Evolutionary conservation across 306 rosid species (phyloP).

Genomic region (Acacia melanoxylon): DNA sequence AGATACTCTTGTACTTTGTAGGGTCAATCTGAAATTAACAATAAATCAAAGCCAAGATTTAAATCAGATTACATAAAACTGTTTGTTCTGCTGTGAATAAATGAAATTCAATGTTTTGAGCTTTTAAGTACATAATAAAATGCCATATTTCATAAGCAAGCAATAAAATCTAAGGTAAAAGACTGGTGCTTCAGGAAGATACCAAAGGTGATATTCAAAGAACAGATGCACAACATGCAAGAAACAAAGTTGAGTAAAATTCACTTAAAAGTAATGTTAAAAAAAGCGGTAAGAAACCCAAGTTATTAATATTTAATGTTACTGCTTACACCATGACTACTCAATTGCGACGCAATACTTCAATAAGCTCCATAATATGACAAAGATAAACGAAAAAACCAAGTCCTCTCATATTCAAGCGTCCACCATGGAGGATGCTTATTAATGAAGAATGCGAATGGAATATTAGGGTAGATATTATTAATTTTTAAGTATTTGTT

Average conservation of each 20-base stretch:
- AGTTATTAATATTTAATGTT: neutral
- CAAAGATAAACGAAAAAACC: neutral
- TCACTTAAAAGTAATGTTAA: neutral
- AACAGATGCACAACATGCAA: neutral
- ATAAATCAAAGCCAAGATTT: slow-evolving; percentile 11
- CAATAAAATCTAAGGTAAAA: neutral
- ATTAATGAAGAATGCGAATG: neutral
- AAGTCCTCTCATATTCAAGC: neutral
- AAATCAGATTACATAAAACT: neutral
- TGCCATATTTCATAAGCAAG: neutral
- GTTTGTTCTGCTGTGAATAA: neutral
- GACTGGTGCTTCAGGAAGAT: neutral
- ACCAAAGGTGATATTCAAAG: neutral
- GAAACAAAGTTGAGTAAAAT: neutral
- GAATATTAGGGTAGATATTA: neutral
- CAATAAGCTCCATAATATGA: neutral
- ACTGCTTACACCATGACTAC: neutral
- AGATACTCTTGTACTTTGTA: slow-evolving; percentile 74
- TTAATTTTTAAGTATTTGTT: neutral
- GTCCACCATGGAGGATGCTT: neutral
- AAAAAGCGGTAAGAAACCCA: neutral
- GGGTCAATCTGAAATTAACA: slow-evolving; percentile 78
- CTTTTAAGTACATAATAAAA: neutral
- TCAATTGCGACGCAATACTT: neutral
- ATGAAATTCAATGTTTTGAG: neutral